Base-by-base conservation (phyloP, 2,329 filamentous ascomycete genomes). In the Aspergillus hiratsukae region DNA sequence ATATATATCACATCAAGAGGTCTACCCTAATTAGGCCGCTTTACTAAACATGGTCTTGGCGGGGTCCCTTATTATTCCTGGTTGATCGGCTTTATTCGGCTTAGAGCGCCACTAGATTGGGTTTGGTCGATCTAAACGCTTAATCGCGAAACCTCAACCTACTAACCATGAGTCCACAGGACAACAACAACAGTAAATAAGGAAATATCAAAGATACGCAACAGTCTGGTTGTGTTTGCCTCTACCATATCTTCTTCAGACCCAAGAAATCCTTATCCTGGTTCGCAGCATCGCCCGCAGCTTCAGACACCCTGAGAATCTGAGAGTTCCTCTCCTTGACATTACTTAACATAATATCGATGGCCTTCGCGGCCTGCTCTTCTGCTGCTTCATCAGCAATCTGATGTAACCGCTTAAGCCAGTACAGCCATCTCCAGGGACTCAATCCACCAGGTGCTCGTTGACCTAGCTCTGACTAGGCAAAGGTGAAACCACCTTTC, bases 401-500 rank as follows among this genome's bases (percentile, higher is more conserved):
- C 37, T 65, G 53, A 58, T 66, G 62, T 4, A 67, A 55, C n/a
- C n/a, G 58, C 58, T 64, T 67, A 3, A 68, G 50, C 66, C 66
- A 68, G 58, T 55, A 68, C 55, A 68, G 56, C 7, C 53, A 67
- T 61, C 66, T 64, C 65, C 62, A 68, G 11, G 63, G 64, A 6
- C 56, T 55, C 41, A 68, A 65, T 49, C 64, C 65, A 54, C 49
- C 27, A 5, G 61, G 61, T 40, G 63, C 53, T 55, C 61, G 65
- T 54, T 59, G 52, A 7, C 65, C 66, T 4, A 67, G 57, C 35
- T 64, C 64, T 0, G 65, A 68, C 46, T 63, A 25, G 19, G 63
- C 6, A 40, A 67, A 67, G 4, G 27, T n/a, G 28, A 48, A 19
- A 3, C 64, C 64, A 51, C 62, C 58, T 29, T 53, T 51, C 28